Base-by-base conservation (phyloP, 768 basidiomycete genomes). In the Botryobasidium botryosum region DNA sequence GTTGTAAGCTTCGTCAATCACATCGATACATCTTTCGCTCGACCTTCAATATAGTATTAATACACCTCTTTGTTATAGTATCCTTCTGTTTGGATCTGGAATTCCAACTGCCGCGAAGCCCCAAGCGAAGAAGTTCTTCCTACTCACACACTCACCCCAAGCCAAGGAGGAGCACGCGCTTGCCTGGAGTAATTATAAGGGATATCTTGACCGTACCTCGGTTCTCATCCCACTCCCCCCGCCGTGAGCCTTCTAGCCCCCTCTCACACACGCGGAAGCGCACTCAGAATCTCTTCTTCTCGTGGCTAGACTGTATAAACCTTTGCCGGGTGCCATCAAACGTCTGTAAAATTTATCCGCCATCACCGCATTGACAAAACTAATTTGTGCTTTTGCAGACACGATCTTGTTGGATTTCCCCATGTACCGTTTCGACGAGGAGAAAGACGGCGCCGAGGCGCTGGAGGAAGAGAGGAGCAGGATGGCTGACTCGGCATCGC, bases 51-150 rank as follows among this genome's bases (percentile, higher is more conserved):
- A n/a, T 44, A 20, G 21, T 28, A 0, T 8, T 35, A 12, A 37
- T 48, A 31, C 35, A 3, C 31, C 21, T 21, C n/a, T 6, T 4
- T 35, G 23, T 10, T 46, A 15, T 42, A 74, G 74, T 24, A 53
- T 77, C 2, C 63, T 77, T 15, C 67, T 82, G 62, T 79, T 79
- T 59, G 72, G 64, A 4, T 76, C 75, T 8, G 79, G 78, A 6
- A 54, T 82, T n/a, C 79, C 77, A 0, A 73, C 74, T 0, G 75
- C 75, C 4, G 77, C 79, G 57, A 77, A 76, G 56, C 75, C 75
- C 2, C 68, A 70, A 32, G 76, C 75, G 0, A 69, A 70, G 53
- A 65, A 64, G 49, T 77, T 68, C 55, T 78, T 68, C 59, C 59
- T 74, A 26, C 61, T 74, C 56, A 63, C 69, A 8, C 56, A 72